Base-by-base conservation (phyloP, 139 green algal species). In the Microglena sp. region DNA sequence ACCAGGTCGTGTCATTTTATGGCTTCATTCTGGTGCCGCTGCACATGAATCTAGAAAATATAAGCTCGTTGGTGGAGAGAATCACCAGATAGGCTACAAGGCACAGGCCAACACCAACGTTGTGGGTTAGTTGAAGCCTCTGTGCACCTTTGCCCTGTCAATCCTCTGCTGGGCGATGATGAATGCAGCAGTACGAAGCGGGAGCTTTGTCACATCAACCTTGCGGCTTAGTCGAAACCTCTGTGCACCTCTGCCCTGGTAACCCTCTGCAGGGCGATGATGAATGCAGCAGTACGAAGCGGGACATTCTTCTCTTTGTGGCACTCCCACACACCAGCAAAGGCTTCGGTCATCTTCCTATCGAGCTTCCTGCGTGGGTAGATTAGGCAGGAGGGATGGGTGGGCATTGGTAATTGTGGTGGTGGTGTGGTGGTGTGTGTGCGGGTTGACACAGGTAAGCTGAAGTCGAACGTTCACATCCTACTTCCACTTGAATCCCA, bases 91-190 rank as follows among this genome's bases (percentile, higher is more conserved):
- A n/a, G n/a, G n/a, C n/a, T n/a, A n/a, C n/a, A n/a, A n/a, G n/a
- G n/a, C n/a, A n/a, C n/a, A n/a, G n/a, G n/a, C n/a, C n/a, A n/a
- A n/a, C n/a, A n/a, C n/a, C n/a, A n/a, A n/a, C n/a, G n/a, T n/a
- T n/a, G n/a, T n/a, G n/a, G n/a, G n/a, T 87, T 57, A 95, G 45
- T 95, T 84, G 60, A 94, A 95, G 32, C 89, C 89, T 30, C 89
- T 70, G 73, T 94, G 82, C 7, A 92, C 69, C 68, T 88, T 83
- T 0, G 89, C 85, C 1, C 82, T 70, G 0, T 83, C 90, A 4
- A 96, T 89, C 7, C 83, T 69, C 76, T 91, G 77, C 71, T 95
- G 64, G 4, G 89, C 89, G 70, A 83, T 81, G 7, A 93, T 74
- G 69, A 95, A 96, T 0, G 89, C 89, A 3, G 84, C 79, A 0